Conservation (phyloP, 140 eudicot genomes). For the Erigeron philadelphicus region DNA sequence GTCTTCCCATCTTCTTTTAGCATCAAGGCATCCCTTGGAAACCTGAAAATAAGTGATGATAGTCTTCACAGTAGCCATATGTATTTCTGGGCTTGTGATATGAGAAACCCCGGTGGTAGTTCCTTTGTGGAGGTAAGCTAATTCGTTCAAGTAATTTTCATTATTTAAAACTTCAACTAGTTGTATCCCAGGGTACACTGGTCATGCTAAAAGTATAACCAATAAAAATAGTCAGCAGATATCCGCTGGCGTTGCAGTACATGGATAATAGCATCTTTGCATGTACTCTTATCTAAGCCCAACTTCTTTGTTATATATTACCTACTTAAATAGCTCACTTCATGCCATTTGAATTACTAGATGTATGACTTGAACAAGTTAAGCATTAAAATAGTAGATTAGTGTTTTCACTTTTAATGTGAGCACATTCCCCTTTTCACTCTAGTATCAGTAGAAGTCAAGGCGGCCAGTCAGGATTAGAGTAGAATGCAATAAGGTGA, state of each 20-base stretch:
- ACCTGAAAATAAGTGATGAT: conserved; percentile 86
- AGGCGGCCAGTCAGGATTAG: neutral
- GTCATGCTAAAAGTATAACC: neutral
- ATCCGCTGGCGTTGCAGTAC: neutral
- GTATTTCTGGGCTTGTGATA: conserved; percentile 95
- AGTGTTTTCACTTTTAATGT: neutral
- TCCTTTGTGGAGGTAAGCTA: conserved; percentile 90
- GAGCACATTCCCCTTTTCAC: neutral
- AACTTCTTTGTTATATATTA: neutral
- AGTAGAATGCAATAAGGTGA: neutral
- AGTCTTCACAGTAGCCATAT: conserved; percentile 66
- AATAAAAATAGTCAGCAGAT: neutral
- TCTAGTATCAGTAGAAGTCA: neutral
- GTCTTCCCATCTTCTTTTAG: conserved; percentile 96
- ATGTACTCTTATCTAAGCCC: neutral
- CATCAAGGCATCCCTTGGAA: conserved; percentile 94
- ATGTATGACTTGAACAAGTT: neutral
- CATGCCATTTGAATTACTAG: neutral
- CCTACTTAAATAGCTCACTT: too few relatives aligned
- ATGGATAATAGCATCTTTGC: neutral
- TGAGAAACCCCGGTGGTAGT: conserved; percentile 98
- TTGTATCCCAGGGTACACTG: neutral
- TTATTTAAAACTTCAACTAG: neutral
- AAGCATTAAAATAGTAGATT: neutral
- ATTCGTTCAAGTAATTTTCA: neutral